Conservation (phyloP, 164 flowering plant species). For the Piper betle region DNA sequence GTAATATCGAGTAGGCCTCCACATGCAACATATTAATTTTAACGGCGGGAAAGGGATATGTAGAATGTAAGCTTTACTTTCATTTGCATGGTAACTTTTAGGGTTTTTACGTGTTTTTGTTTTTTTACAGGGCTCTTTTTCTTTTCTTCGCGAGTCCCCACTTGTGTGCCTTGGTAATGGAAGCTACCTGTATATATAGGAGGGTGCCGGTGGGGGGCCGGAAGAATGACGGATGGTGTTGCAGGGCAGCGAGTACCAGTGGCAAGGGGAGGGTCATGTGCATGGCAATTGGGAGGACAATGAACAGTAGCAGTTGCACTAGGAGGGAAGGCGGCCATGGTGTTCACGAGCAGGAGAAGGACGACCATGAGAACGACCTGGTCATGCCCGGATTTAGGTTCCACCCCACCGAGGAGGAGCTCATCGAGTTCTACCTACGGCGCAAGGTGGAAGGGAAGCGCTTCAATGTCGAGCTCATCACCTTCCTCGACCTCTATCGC, state of each 20-base stretch:
- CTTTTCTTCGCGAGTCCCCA: not conserved
- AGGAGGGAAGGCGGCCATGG: too few species aligned
- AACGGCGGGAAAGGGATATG: too few species aligned
- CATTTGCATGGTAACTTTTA: too few species aligned
- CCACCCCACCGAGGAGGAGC: constrained; percentile 98
- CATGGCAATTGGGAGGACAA: constrained; percentile 41
- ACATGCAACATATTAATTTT: too few species aligned
- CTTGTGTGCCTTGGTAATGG: not conserved
- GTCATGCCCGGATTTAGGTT: constrained; percentile 99
- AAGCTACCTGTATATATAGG: not conserved
- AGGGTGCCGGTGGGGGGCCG: not conserved
- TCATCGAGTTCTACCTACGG: constrained; percentile 92
- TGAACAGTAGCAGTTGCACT: constrained; percentile 4
- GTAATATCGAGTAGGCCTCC: too few species aligned
- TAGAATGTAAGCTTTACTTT: too few species aligned
- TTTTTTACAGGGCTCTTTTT: not conserved
- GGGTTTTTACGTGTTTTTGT: not conserved
- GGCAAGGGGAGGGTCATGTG: not conserved
- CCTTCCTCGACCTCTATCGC: constrained; percentile 89
- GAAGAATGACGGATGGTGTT: not conserved
- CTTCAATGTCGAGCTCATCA: constrained; percentile 87
- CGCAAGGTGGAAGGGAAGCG: constrained; percentile 95
- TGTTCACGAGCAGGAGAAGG: constrained; percentile 21
- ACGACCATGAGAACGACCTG: constrained; percentile 67
- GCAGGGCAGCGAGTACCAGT: not conserved